Conservation (phyloP, 2,329 filamentous ascomycete species). For the Colletotrichum simmondsii region DNA sequence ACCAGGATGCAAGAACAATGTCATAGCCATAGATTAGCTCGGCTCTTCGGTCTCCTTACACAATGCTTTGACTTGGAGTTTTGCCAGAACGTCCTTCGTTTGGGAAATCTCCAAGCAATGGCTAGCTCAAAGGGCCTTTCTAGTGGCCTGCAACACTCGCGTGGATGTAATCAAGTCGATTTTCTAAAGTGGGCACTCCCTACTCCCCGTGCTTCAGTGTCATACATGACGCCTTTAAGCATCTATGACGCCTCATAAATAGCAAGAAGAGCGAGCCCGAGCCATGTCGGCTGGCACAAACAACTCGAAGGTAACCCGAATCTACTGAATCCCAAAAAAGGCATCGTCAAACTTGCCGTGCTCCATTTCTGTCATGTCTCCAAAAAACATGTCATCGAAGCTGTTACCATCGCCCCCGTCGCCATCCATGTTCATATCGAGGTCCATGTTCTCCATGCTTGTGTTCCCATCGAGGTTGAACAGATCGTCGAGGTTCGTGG, state of each 20-base stretch:
- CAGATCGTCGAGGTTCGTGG: conserved; percentile 55
- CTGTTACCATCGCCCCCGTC: conserved; percentile 51
- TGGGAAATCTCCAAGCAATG: background rate
- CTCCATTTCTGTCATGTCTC: conserved; percentile 54
- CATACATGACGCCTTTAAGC: background rate
- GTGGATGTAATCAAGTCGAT: background rate
- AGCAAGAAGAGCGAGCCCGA: background rate
- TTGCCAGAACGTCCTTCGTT: background rate
- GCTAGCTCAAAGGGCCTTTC: background rate
- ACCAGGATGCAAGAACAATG: background rate
- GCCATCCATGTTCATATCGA: conserved; percentile 48
- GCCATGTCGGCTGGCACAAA: background rate
- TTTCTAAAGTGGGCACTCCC: background rate
- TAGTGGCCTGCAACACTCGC: background rate
- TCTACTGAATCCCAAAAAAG: conserved; percentile 52
- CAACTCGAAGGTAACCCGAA: background rate
- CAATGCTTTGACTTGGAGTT: background rate
- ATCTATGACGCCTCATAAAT: background rate
- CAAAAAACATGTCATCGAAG: conserved; percentile 64
- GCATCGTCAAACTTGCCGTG: conserved; percentile 59
- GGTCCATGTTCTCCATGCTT: conserved; percentile 51
- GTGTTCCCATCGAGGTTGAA: conserved; percentile 55
- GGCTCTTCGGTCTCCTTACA: background rate
- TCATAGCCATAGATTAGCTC: background rate
- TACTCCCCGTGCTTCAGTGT: background rate